Evolutionary conservation across 352 stramenopile genomes (phyloP).

Genomic region (Lagenidium sp.): DNA sequence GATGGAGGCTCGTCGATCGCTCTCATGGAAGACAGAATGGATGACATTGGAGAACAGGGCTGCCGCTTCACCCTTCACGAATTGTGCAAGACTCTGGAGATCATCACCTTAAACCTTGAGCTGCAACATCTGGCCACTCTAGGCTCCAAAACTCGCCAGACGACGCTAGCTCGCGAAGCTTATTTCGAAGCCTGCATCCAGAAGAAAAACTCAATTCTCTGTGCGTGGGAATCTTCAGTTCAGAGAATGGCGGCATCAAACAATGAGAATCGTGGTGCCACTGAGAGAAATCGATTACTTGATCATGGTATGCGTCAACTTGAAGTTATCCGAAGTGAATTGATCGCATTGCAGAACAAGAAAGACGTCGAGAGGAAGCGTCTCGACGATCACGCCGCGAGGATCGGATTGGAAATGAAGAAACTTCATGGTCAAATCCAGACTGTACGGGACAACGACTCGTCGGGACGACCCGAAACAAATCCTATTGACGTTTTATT

Average conservation of each 20-base stretch:
- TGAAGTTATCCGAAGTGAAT: constrained; percentile 16
- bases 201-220: constrained; percentile 19
- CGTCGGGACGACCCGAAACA: no score
- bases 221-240: constrained; percentile 21
- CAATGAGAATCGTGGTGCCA: not conserved
- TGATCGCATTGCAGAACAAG: no score
- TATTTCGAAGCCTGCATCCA: constrained; percentile 15
- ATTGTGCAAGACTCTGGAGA: constrained; percentile 35
- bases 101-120: constrained; percentile 43
- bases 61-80: constrained; percentile 25
- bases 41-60: constrained; percentile 10
- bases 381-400: no score
- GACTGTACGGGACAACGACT: no score
- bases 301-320: no score
- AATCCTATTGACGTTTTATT: constrained; percentile 41
- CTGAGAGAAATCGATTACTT: not conserved
- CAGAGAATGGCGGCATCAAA: constrained; percentile 34
- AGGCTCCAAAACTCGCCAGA: no score
- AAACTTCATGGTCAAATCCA: no score
- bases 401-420: no score
- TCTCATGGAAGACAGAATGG: constrained; percentile 18
- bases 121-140: constrained; percentile 32
- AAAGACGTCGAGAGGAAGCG: no score
- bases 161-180: constrained; percentile 17
- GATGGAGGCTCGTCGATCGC: constrained; percentile 28